Conservation (phyloP, 1,284 basidiomycete genomes). For the Ceratobasidium sp. region DNA sequence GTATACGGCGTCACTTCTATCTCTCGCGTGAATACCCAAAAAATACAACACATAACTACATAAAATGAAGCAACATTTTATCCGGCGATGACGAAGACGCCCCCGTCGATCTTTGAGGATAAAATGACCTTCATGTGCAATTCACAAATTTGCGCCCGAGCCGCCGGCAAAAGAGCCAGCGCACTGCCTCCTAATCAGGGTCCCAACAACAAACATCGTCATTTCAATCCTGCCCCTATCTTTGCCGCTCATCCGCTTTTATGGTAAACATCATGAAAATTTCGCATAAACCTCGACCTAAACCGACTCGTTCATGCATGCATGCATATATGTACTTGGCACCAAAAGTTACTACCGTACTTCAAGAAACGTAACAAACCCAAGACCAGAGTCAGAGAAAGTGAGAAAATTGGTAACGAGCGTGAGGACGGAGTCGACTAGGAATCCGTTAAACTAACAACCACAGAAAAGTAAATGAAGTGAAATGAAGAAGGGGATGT, state of each 20-base stretch:
- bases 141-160: no score
- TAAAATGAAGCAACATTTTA: no score
- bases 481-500: neutral
- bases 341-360: neutral
- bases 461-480: neutral
- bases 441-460: neutral
- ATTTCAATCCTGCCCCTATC: no score
- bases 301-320: neutral
- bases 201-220: no score
- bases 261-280: neutral
- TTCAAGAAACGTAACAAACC: neutral
- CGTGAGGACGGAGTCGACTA: constrained; percentile 2
- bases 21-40: neutral
- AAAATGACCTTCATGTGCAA: no score
- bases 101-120: no score
- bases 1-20: constrained; percentile 21
- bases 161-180: no score
- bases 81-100: no score
- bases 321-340: constrained; percentile 32
- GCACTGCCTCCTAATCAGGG: no score
- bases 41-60: no score
- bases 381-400: neutral
- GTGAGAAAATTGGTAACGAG: constrained; percentile 4
- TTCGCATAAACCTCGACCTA: neutral
- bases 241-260: no score